Evolutionary conservation across 2,329 filamentous ascomycete genomes (phyloP).

Genomic region (Alternaria longipes): DNA sequence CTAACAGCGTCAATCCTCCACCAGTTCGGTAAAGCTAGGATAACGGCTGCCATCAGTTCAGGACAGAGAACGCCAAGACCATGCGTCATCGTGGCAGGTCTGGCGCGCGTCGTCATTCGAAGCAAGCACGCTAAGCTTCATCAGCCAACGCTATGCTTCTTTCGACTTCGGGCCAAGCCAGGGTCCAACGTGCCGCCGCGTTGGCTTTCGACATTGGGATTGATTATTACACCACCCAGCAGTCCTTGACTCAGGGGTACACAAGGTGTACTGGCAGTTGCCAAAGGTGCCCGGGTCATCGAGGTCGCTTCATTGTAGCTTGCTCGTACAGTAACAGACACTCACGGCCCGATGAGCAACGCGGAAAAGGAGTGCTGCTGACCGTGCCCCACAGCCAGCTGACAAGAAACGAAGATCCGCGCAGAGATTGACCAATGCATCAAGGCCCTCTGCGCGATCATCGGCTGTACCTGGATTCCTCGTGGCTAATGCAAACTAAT

Average conservation of each 20-base stretch:
- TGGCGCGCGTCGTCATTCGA: neutral
- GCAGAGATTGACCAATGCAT: neutral
- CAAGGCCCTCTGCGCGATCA: neutral
- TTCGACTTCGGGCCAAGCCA: neutral
- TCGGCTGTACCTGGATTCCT: neutral
- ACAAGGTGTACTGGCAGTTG: neutral
- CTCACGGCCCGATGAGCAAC: neutral
- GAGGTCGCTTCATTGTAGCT: neutral
- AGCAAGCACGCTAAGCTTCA: neutral
- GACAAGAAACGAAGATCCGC: neutral
- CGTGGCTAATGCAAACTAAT: neutral
- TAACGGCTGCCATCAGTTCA: neutral
- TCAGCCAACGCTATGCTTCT: neutral
- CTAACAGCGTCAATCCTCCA: neutral
- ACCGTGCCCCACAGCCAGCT: neutral
- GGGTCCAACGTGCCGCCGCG: neutral
- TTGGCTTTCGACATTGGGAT: neutral
- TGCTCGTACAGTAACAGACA: neutral
- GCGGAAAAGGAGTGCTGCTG: neutral
- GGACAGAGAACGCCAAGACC: neutral
- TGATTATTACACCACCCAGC: neutral
- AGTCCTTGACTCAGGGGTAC: neutral
- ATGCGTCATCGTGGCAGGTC: neutral
- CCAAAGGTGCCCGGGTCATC: neutral
- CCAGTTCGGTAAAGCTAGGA: neutral